Base-by-base conservation (phyloP, 768 basidiomycete genomes). In the Postia placenta region DNA sequence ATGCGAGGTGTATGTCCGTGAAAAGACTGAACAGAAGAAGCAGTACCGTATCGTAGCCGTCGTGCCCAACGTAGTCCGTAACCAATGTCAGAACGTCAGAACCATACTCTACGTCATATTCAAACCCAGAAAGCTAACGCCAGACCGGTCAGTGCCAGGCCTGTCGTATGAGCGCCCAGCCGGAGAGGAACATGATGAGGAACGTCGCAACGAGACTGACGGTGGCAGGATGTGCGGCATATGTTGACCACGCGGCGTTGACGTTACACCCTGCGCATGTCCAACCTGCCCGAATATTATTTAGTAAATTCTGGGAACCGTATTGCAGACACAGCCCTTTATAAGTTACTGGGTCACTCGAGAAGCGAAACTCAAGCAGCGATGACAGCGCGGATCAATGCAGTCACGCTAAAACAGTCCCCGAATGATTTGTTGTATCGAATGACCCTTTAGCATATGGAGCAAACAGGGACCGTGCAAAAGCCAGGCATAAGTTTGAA, bases 161-260 rank as follows among this genome's bases (percentile, higher is more conserved):
- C 35, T 64, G 65, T 35, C 81, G 71, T 26, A 85, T 64, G 40
- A 85, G 63, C 3, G 76, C 70, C 58, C 78, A 76, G 24, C 85
- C 85, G n/a, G 82, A 84, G 23, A 84, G 66, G 60, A 85, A 70
- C 65, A 84, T 74, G 60, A 87, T 69, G 54, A 85, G 64, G 47
- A 85, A 64, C 2, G 80, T 78, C 39, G 78, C 72, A 12, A 78
- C 33, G 43, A 85, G 53, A 48, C 76, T 76, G 50, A 78, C 66
- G 58, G 80, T 72, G 0, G 76, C 79, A 0, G 82, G 82, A 48
- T 82, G 78, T 4, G 78, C 53, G 35, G 62, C 49, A 28, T 61
- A 65, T 14, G 58, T 55, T 14, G 68, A 63, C 19, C 64, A 52
- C 11, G 65, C 72, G 33, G 73, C 67, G 25, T 59, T 73, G 42